phyloP scores from a whole-genome alignment of 768 basidiomycete genomes.

The Russula virescens region DNA sequence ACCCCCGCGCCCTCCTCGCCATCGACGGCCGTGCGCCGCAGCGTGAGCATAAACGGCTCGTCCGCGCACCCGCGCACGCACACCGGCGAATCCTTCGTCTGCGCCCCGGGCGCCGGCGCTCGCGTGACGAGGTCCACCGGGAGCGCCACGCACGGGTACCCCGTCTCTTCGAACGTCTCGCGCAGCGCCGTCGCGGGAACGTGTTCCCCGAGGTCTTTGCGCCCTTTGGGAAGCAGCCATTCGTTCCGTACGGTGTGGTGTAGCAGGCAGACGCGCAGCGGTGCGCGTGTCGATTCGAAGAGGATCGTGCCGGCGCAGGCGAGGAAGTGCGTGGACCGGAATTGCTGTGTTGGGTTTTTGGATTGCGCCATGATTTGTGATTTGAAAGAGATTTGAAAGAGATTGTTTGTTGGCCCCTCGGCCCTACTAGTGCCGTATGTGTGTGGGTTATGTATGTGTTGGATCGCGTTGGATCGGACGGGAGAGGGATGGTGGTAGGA shows the following conservation, averaged over 20 bases:
- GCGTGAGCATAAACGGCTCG: conserved; percentile 36
- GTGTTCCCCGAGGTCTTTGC: conserved; percentile 52
- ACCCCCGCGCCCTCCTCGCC: conserved; percentile 27
- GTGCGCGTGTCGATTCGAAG: conserved; percentile 23
- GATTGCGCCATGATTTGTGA: conserved; percentile 15
- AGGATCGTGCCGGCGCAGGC: conserved; percentile 31
- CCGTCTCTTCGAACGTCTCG: conserved; percentile 64
- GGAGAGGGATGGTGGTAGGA: background rate
- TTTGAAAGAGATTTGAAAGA: no score
- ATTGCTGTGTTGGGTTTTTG: conserved; percentile 8
- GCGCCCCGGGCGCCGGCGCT: conserved; percentile 44
- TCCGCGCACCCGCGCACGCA: conserved; percentile 23
- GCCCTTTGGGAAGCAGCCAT: conserved; percentile 53
- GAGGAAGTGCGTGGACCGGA: conserved; percentile 26
- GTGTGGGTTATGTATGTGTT: background rate
- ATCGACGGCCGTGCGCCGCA: conserved; percentile 24
- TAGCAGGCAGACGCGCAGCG: conserved; percentile 31
- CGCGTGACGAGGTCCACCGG: conserved; percentile 48
- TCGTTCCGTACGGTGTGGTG: conserved; percentile 29
- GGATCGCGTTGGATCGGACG: background rate
- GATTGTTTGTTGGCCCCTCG: no score
- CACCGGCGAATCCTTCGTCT: conserved; percentile 32
- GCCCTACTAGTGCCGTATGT: no score
- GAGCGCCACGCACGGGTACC: conserved; percentile 48
- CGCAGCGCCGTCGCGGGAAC: conserved; percentile 48